These are phyloP conservation scores for Ramaria sp. DNA, from an alignment of 768 basidiomycete species.

Conservation along the genomic window DNA sequence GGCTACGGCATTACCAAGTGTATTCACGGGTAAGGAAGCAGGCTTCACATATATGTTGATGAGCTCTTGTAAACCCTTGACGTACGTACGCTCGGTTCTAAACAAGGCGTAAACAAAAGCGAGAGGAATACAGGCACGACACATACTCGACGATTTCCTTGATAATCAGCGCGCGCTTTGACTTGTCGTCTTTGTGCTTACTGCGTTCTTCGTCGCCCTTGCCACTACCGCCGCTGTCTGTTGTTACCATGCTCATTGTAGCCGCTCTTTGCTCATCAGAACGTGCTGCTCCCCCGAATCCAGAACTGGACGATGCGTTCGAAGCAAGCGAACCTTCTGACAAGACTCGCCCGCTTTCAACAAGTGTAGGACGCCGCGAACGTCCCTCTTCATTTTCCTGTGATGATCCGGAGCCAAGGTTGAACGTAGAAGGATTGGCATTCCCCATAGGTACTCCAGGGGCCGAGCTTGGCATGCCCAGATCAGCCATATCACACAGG, in stretches of 20 bases:
- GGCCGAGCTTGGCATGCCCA: slow-evolving; percentile 52
- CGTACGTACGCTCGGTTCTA: slow-evolving; percentile 92
- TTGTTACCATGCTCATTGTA: slow-evolving; percentile 64
- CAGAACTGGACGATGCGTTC: slow-evolving; percentile 29
- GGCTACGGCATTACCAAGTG: slow-evolving; percentile 52
- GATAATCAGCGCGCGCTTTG: slow-evolving; percentile 73
- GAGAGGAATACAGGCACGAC: neutral
- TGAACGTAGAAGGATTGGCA: slow-evolving; percentile 22
- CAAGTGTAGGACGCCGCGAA: slow-evolving; percentile 56
- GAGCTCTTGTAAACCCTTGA: slow-evolving; percentile 86
- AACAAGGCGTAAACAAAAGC: slow-evolving; percentile 11
- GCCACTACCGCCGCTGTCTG: slow-evolving; percentile 59
- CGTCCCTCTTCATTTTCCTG: slow-evolving; percentile 31
- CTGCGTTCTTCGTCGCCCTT: slow-evolving; percentile 46
- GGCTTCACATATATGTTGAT: slow-evolving; percentile 94
- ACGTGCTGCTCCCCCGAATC: slow-evolving; percentile 27
- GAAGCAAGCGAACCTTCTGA: slow-evolving; percentile 26
- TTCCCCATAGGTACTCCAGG: slow-evolving; percentile 47
- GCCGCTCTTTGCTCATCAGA: slow-evolving; percentile 30
- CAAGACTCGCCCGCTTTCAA: slow-evolving; percentile 47
- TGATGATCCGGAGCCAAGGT: neutral
- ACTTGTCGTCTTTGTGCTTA: slow-evolving; percentile 86
- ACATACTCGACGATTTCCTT: slow-evolving; percentile 87
- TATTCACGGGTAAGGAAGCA: slow-evolving; percentile 55
- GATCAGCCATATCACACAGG: slow-evolving; percentile 89